Conservation (phyloP, 352 stramenopile species). For the Globisporangium cederbergense region DNA sequence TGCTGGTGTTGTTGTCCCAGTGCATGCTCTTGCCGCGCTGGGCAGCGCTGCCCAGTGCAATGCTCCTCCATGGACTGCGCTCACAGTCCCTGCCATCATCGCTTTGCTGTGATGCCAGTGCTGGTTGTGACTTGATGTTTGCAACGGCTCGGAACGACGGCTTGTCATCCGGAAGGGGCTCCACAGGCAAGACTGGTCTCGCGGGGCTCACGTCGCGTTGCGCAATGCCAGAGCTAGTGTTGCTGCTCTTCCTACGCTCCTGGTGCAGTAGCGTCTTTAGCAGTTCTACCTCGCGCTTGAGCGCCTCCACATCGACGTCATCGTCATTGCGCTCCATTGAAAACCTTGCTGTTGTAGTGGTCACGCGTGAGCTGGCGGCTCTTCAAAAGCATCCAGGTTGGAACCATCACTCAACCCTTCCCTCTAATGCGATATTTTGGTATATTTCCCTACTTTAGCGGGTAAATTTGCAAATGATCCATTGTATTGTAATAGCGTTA, state of each 20-base stretch:
- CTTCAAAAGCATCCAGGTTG: no score
- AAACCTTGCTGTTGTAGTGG: no score
- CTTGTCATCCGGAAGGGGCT: background rate
- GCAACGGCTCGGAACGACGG: background rate
- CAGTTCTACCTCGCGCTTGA: conserved; percentile 51
- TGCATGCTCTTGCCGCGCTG: conserved; percentile 5
- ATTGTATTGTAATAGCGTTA: no score
- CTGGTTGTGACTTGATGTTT: background rate
- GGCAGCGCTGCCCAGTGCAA: background rate
- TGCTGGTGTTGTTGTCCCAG: conserved; percentile 6
- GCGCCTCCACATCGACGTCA: conserved; percentile 42
- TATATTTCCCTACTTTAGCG: no score
- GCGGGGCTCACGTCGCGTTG: conserved; percentile 9
- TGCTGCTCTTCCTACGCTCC: conserved; percentile 32
- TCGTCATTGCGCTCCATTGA: conserved; percentile 1
- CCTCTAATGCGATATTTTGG: no score
- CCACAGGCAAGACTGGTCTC: conserved; percentile 13
- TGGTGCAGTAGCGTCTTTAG: conserved; percentile 41
- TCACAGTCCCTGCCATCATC: background rate
- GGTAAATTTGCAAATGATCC: no score
- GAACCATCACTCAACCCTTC: no score
- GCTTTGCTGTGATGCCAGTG: background rate
- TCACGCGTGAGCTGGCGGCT: no score
- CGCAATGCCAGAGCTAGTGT: background rate
- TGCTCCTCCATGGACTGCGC: background rate